Evolutionary conservation across 2,329 filamentous ascomycete species (phyloP).

Genomic region (Biscogniauxia marginata): DNA sequence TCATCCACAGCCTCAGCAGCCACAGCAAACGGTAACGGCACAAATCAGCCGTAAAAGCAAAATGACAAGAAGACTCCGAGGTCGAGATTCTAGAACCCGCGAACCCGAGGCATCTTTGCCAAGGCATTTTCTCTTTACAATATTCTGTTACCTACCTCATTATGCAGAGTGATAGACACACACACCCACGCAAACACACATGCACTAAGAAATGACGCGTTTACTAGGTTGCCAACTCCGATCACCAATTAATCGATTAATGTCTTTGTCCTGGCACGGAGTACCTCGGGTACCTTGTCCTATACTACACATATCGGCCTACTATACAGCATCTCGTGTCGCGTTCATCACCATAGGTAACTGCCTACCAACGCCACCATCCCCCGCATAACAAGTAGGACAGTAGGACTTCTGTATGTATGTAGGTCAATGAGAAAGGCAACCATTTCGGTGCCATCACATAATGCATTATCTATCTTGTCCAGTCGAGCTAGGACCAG

Average conservation of each 20-base stretch:
- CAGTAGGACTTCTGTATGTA: background rate
- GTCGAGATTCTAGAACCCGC: no score
- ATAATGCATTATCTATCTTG: background rate
- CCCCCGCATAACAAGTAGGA: background rate
- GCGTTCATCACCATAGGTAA: no score
- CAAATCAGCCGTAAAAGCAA: no score
- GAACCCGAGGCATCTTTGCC: no score
- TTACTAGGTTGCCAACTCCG: no score
- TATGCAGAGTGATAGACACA: background rate
- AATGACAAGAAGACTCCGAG: no score
- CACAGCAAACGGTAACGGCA: no score
- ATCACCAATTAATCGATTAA: background rate
- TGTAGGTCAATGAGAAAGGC: background rate
- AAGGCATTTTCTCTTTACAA: no score
- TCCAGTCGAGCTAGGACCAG: background rate
- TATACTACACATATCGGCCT: no score
- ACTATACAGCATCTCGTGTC: no score
- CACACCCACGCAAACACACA: no score
- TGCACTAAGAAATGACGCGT: background rate
- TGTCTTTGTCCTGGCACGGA: background rate
- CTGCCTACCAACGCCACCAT: background rate
- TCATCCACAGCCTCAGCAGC: no score
- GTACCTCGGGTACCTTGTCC: background rate
- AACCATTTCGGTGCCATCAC: background rate
- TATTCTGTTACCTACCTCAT: background rate